A percentile compares a stretch with the other conserved stretches of the same genome.
These are phyloP conservation scores for Smallanthus sonchifolius DNA, from an alignment of 129 eudicot genomes.

Conservation along the genomic window DNA sequence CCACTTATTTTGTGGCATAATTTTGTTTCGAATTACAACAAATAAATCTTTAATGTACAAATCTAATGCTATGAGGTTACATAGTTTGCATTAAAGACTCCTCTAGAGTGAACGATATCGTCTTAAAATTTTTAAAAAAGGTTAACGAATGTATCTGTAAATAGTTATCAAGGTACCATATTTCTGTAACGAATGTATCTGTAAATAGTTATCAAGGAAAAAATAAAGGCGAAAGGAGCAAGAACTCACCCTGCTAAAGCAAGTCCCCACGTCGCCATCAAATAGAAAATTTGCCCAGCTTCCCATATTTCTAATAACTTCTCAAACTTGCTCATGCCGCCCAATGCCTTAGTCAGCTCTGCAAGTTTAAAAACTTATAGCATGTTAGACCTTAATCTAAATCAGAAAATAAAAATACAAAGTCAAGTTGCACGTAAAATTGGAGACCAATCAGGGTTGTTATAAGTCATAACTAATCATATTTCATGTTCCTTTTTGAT, in stretches of 20 bases:
- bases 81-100: no score
- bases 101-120: not conserved
- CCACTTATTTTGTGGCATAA: not conserved
- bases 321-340: constrained; percentile 75
- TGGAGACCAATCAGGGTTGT: not conserved
- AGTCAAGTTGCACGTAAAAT: not conserved
- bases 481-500: not conserved
- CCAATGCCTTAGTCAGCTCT: constrained; percentile 62
- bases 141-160: not conserved
- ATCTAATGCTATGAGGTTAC: not conserved
- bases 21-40: not conserved
- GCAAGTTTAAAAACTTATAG: constrained; percentile 25
- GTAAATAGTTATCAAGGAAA: no score
- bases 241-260: constrained; percentile 68
- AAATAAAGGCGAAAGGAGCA: not conserved
- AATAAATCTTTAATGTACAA: not conserved
- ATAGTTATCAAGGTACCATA: no score
- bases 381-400: not conserved
- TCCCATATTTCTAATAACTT: constrained; percentile 71
- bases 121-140: not conserved
- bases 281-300: constrained; percentile 70
- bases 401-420: not conserved
- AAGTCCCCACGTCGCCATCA: constrained; percentile 94
- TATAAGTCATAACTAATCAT: not conserved
- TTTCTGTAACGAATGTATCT: not conserved